Conservation (phyloP, 2,329 filamentous ascomycete species). For the Alternaria tenuissima region DNA sequence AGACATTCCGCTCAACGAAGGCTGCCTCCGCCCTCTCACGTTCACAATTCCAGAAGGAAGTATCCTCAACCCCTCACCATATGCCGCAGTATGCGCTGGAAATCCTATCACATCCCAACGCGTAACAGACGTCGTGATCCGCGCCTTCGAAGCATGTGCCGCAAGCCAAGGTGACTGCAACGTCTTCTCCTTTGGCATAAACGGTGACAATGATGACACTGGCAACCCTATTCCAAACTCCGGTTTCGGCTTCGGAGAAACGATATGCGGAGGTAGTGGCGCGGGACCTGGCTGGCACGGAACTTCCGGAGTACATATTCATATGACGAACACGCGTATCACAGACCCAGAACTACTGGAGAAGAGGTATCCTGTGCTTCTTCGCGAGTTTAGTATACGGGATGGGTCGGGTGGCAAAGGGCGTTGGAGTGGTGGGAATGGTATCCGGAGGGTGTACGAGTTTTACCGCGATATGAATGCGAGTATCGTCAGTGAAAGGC, state of each 20-base stretch:
- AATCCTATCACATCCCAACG: slow-evolving; percentile 44
- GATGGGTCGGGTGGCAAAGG: slow-evolving; percentile 42
- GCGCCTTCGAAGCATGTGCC: slow-evolving; percentile 42
- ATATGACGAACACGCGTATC: slow-evolving; percentile 52
- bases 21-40: slow-evolving; percentile 40
- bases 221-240: slow-evolving; percentile 23
- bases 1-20: slow-evolving; percentile 48
- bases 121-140: slow-evolving; percentile 43
- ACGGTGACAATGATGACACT: slow-evolving; percentile 26
- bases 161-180: slow-evolving; percentile 44
- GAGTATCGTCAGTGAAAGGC: slow-evolving; percentile 43
- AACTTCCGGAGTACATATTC: slow-evolving; percentile 43
- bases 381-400: slow-evolving; percentile 44
- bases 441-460: slow-evolving; percentile 43
- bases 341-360: slow-evolving; percentile 49
- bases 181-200: slow-evolving; percentile 42
- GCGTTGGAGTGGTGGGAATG: slow-evolving; percentile 40
- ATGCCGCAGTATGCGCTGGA: slow-evolving; percentile 40
- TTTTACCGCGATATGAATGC: slow-evolving; percentile 37
- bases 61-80: slow-evolving; percentile 38
- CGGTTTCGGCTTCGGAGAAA: slow-evolving; percentile 49
- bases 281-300: slow-evolving; percentile 46
- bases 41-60: slow-evolving; percentile 37
- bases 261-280: slow-evolving; percentile 48
- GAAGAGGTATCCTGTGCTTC: slow-evolving; percentile 46